Evolutionary conservation across 2,329 filamentous ascomycete genomes (phyloP), one percentile per base, ranked within the genome.

Genomic region (Ophiocordyceps robertsii): DNA sequence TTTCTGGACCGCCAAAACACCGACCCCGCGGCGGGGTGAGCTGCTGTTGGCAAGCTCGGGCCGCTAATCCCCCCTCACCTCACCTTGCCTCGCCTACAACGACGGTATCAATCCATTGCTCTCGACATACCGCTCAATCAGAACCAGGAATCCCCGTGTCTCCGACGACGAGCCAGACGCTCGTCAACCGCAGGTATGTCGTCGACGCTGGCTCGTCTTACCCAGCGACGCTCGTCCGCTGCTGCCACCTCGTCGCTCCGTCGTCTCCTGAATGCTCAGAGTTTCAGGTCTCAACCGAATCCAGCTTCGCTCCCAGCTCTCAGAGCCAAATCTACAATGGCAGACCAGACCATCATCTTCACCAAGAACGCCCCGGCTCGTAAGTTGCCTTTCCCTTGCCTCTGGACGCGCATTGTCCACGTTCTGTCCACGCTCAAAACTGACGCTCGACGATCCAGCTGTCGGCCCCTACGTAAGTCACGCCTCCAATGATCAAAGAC

Each of bases 401-500:
- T 16, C 19, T 19, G 19, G 24, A 27, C 24, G 24, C 24, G n/a
- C 14, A 17, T 8, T 36, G 8, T 36, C 17, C 14, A 10, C 17
- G n/a, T 5, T 10, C 17, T 36, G 8, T 36, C 17, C 14, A 10
- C 17, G n/a, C n/a, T 10, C 17, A 36, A 10, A 14, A 36, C 33
- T 36, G 33, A 36, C 33, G 14, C 9, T 8, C 19, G 33, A n/a
- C 33, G 14, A 17, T 31, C 17, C 44, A 80, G 77, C 75, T 57
- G 68, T 75, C 51, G 77, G 76, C 43, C 76, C 77, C 51, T 81
- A 81, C 62, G 76, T 80, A 67, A 57, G 74, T 60, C 37, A 38
- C 14, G 29, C 29, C 17, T 27, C 29, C 21, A 3, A 7, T 17
- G 8, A 12, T 5, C 17, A 10, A 17, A 29, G 6, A 14, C 6